Evolutionary conservation across 2,329 filamentous ascomycete species (phyloP).

Genomic region (Leptographium radiaticola): DNA sequence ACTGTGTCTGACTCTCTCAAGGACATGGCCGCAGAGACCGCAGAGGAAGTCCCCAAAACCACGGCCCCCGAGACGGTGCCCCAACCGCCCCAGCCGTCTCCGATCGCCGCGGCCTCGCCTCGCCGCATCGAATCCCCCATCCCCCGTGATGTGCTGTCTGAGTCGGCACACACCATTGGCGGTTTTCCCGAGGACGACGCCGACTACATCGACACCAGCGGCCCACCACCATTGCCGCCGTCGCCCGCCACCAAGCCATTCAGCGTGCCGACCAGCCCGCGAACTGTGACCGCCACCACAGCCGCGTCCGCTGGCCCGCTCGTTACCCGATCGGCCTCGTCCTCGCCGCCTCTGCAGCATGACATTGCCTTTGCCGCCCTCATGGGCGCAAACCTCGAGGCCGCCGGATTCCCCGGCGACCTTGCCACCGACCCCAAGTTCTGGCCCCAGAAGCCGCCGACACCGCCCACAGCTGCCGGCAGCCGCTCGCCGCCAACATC

Average conservation of each 20-base stretch:
- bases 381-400: constrained; percentile 52
- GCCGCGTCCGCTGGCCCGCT: not conserved
- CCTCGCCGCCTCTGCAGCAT: not conserved
- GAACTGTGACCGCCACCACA: not conserved
- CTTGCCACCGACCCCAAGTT: constrained; percentile 54
- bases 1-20: too few relatives aligned
- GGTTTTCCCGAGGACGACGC: constrained; percentile 1
- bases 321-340: not conserved
- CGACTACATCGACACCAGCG: constrained; percentile 5
- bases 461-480: constrained; percentile 29
- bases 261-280: not conserved
- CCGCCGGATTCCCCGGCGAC: constrained; percentile 58
- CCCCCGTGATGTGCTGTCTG: not conserved
- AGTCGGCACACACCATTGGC: not conserved
- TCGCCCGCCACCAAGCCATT: not conserved
- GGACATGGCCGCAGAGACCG: not conserved
- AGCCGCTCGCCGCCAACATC: not conserved
- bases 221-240: constrained; percentile 7
- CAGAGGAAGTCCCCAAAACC: not conserved
- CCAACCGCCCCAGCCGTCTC: constrained; percentile 14
- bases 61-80: constrained; percentile 7
- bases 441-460: constrained; percentile 44
- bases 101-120: not conserved
- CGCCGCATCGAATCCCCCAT: constrained; percentile 3
- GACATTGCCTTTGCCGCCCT: constrained; percentile 59